Percentiles rank a stretch among this genome's conserved stretches.
Conservation (phyloP, 2,329 filamentous ascomycete genomes). For the Alternaria sp. region DNA sequence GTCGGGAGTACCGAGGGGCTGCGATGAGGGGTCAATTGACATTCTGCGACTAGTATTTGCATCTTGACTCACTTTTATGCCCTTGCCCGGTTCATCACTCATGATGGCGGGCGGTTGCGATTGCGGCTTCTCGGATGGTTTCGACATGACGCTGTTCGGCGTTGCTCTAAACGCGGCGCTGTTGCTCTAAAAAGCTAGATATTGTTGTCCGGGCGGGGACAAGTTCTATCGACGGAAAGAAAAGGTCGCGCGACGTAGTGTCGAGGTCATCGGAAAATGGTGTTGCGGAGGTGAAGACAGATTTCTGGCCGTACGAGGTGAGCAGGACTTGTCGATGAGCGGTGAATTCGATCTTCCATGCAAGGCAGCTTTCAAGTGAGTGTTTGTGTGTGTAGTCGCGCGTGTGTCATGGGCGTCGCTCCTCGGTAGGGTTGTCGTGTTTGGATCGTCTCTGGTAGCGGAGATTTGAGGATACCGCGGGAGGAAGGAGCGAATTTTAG, state of each 20-base stretch:
- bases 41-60: neutral
- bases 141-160: slow-evolving; percentile 24
- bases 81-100: slow-evolving; percentile 23
- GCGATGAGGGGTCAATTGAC: slow-evolving; percentile 20
- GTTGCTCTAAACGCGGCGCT: slow-evolving; percentile 8
- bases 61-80: slow-evolving; percentile 33
- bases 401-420: slow-evolving; percentile 17
- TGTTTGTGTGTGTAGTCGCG: slow-evolving; percentile 3
- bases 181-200: neutral
- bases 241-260: slow-evolving; percentile 23
- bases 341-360: slow-evolving; percentile 36
- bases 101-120: slow-evolving; percentile 26
- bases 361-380: slow-evolving; percentile 26
- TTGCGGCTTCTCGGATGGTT: slow-evolving; percentile 25
- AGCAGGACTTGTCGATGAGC: slow-evolving; percentile 21
- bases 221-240: slow-evolving; percentile 29
- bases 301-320: slow-evolving; percentile 12
- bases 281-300: slow-evolving; percentile 21
- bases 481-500: slow-evolving; percentile 30
- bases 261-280: slow-evolving; percentile 41
- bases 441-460: slow-evolving; percentile 21
- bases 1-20: slow-evolving; percentile 25
- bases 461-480: slow-evolving; percentile 28
- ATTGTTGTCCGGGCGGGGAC: neutral
- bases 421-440: slow-evolving; percentile 23